phyloP scores from a whole-genome alignment of 306 rosid genomes.

The Sesbania bispinosa region DNA sequence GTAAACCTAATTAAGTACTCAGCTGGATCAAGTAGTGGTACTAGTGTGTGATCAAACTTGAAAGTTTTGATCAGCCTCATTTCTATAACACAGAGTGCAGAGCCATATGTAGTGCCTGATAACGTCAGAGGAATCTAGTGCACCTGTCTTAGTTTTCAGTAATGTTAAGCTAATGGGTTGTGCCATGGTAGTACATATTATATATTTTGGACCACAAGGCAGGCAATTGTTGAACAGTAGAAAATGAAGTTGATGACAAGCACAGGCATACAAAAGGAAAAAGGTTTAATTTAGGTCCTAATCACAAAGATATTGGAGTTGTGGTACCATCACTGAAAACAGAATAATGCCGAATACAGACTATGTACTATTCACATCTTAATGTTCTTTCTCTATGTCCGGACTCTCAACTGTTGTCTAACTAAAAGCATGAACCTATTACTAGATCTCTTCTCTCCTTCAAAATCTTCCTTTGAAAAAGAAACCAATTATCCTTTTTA shows the following conservation, averaged over 20 bases:
- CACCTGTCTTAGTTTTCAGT: neutral
- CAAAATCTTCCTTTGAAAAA: neutral
- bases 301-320: slow-evolving; percentile 21
- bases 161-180: neutral
- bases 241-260: neutral
- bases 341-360: slow-evolving; percentile 9
- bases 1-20: too few species aligned
- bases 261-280: neutral
- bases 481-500: neutral
- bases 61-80: too few species aligned
- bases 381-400: slow-evolving; percentile 10
- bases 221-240: neutral
- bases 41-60: too few species aligned
- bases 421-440: neutral
- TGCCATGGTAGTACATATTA: neutral
- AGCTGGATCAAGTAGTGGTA: too few species aligned
- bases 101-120: neutral
- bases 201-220: slow-evolving; percentile 26
- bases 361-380: slow-evolving; percentile 17
- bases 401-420: neutral
- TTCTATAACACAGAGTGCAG: neutral
- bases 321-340: slow-evolving; percentile 21
- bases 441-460: neutral
- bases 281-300: slow-evolving; percentile 2
- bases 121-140: slow-evolving; percentile 21